Conservation (phyloP, 2,329 filamentous ascomycete species). For the Xylaria polymorpha region DNA sequence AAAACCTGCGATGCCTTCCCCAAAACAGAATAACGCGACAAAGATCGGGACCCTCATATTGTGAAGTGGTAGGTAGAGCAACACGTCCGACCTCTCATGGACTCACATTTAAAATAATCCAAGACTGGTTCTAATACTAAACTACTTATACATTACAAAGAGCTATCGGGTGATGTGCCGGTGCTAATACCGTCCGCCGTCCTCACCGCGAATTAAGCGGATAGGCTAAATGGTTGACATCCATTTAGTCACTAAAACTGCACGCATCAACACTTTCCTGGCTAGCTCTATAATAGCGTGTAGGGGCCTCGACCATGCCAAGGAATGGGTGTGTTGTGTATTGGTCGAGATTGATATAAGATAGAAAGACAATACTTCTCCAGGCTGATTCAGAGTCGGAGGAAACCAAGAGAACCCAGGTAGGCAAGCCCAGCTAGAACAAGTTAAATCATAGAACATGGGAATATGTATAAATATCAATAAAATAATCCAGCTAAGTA, state of each 20-base stretch:
- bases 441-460: background rate
- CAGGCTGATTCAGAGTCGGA: background rate
- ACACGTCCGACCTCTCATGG: background rate
- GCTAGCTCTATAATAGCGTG: background rate
- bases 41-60: constrained; percentile 15
- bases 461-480: no score
- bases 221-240: constrained; percentile 41
- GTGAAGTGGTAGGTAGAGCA: background rate
- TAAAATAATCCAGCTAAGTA: no score
- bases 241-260: background rate
- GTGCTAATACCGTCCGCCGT: background rate
- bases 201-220: constrained; percentile 36
- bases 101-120: background rate
- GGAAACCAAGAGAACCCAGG: no score
- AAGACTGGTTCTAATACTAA: background rate
- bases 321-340: background rate
- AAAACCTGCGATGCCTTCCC: constrained; percentile 20
- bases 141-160: background rate
- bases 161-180: background rate
- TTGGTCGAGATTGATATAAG: background rate
- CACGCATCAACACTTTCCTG: background rate
- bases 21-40: background rate
- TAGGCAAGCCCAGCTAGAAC: background rate
- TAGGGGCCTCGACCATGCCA: background rate
- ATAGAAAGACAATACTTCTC: background rate